Evolutionary conservation across 768 basidiomycete species (phyloP), one percentile per base, ranked within the genome.

Genomic region (Imleria badia): DNA sequence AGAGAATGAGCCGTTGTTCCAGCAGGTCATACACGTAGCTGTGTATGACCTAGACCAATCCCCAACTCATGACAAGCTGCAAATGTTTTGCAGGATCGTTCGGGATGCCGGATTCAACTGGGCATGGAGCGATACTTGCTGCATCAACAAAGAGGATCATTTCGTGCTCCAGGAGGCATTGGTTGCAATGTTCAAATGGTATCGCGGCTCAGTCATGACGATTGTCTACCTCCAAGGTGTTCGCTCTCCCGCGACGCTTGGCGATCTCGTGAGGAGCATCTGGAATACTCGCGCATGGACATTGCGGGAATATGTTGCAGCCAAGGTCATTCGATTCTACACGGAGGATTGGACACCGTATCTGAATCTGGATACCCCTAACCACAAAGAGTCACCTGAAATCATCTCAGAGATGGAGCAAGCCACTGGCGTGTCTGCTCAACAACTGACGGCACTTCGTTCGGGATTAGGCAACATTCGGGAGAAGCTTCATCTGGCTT

Each of bases 321-420:
- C 38, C 38, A 38, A 38, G 0, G 38, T 38, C 8, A 19, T 38
- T 17, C 38, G n/a, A n/a, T 38, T 38, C n/a, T 38, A 38, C 3
- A 38, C 38, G 2, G 17, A 38, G n/a, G 38, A 38, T 15, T 38
- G 38, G 38, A 7, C 1, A 0, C 38, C 38, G 10, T 38, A 38
- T 13, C 2, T 10, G 6, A 11, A 19, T 10, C 9, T 19, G 0
- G 38, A 3, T 5, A 38, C 15, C 1, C 2, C 2, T 0, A 38
- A 38, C n/a, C 38, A 38, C 38, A 38, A 38, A 15, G 38, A 38
- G n/a, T 38, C 38, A 3, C n/a, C 38, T 15, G 38, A 38, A 9
- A 38, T 38, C 1, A 19, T 38, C 1, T 19, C 38, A 1, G 38
- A 38, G 15, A 38, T 38, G 38, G 38, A 17, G 3, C 14, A 19